Conservation (phyloP, 1,139 yeast genomes). For the Debaryomycetaceae sp. region DNA sequence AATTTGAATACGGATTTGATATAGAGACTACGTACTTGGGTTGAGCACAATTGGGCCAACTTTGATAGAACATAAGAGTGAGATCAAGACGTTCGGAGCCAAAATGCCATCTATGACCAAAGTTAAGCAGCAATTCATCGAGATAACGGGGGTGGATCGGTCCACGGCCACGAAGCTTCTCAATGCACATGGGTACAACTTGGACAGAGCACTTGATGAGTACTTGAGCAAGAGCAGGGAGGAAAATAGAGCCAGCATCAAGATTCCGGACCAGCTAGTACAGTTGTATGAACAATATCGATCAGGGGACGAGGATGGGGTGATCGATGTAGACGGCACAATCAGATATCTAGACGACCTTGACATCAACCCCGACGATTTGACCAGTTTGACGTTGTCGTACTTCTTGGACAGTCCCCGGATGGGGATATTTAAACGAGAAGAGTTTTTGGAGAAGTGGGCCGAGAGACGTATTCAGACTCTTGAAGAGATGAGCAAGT, state of each 20-base stretch:
- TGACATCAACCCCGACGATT: slow-evolving; percentile 70
- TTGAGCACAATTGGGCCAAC: too few species aligned
- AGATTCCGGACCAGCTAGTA: slow-evolving; percentile 16
- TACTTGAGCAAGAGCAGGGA: slow-evolving; percentile 13
- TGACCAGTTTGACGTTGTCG: slow-evolving; percentile 65
- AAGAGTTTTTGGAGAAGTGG: slow-evolving; percentile 59
- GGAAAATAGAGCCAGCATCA: background rate
- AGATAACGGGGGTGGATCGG: slow-evolving; percentile 26
- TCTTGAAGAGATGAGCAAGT: slow-evolving; percentile 48
- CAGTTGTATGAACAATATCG: slow-evolving; percentile 26
- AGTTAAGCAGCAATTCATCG: slow-evolving; percentile 23
- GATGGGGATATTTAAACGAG: slow-evolving; percentile 55
- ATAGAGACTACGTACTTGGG: too few species aligned
- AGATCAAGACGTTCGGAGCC: background rate
- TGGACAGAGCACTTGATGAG: slow-evolving; percentile 29
- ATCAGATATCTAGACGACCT: slow-evolving; percentile 62
- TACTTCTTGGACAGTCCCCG: slow-evolving; percentile 62
- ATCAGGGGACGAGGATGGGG: slow-evolving; percentile 21
- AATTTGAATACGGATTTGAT: background rate
- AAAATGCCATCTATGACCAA: slow-evolving; percentile 6
- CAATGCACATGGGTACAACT: slow-evolving; percentile 21
- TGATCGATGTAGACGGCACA: slow-evolving; percentile 74
- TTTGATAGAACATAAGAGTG: too few species aligned
- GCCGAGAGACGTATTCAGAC: slow-evolving; percentile 27
- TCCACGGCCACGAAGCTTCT: slow-evolving; percentile 26